A percentile compares a stretch with the other conserved stretches of the same genome.
Evolutionary conservation across 2,329 filamentous ascomycete genomes (phyloP).

Genomic region (Hymenoscyphus infarciens): DNA sequence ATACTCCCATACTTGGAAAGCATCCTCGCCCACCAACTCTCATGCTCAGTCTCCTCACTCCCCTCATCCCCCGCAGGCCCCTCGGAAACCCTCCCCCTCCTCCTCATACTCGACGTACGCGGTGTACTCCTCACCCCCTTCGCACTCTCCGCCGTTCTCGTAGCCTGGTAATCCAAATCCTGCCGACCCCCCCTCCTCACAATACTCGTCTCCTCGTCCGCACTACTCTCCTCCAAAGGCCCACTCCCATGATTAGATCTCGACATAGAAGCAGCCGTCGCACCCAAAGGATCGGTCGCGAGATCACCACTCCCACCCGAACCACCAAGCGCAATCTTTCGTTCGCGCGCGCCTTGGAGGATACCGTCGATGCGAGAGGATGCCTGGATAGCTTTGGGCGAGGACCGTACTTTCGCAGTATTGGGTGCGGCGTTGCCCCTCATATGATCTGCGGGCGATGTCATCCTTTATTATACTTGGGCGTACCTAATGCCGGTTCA

Average conservation of each 20-base stretch:
- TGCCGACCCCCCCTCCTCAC: conserved; percentile 27
- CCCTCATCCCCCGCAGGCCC: conserved; percentile 4
- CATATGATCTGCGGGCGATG: not conserved
- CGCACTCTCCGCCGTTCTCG: conserved; percentile 11
- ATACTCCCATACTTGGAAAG: conserved; percentile 49
- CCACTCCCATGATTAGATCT: not conserved
- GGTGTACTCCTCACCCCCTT: conserved; percentile 7
- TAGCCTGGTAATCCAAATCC: conserved; percentile 28
- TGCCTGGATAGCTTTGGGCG: not conserved
- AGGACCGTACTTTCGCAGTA: not conserved
- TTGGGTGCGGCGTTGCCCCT: not conserved
- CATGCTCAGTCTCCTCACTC: conserved; percentile 25
- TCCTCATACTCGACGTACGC: conserved; percentile 19
- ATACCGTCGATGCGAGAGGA: conserved; percentile 20
- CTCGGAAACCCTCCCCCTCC: conserved; percentile 11
- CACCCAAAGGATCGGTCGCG: not conserved
- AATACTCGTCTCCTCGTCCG: conserved; percentile 40
- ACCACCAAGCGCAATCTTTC: conserved; percentile 20
- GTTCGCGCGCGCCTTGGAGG: conserved; percentile 24
- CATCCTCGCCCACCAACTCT: conserved; percentile 51
- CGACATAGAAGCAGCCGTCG: not conserved
- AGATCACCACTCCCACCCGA: not conserved
- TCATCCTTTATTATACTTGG: not conserved
- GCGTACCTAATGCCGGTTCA: not conserved
- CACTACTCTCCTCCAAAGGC: conserved; percentile 27